These are phyloP conservation scores for Cladosporium phlei DNA, from an alignment of 2,329 filamentous ascomycete species.

Conservation along the genomic window DNA sequence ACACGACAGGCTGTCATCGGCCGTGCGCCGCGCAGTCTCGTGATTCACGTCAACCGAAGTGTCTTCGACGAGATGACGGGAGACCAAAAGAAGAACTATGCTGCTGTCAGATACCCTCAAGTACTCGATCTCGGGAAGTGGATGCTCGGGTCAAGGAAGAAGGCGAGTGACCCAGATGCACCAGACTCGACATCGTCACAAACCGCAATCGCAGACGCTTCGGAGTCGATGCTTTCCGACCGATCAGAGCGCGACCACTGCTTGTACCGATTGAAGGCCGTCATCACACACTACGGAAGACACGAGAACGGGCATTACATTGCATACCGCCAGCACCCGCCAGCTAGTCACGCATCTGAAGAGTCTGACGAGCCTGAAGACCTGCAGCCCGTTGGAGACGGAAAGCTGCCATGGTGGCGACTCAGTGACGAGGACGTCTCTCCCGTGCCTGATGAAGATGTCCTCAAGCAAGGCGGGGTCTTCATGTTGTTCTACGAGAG, in stretches of 20 bases:
- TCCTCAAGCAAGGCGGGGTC: conserved; percentile 72
- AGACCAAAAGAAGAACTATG: conserved; percentile 75
- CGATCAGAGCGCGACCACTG: conserved; percentile 36
- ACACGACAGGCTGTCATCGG: conserved; percentile 85
- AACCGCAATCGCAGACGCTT: conserved; percentile 50
- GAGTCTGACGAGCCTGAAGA: conserved; percentile 22
- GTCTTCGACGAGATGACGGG: conserved; percentile 83
- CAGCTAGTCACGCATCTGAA: background rate
- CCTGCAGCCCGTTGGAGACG: conserved; percentile 7
- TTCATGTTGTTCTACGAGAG: conserved; percentile 98
- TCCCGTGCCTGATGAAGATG: conserved; percentile 65
- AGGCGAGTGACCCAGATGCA: background rate
- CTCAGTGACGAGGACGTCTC: conserved; percentile 85
- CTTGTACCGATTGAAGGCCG: conserved; percentile 73
- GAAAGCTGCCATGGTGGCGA: conserved; percentile 70
- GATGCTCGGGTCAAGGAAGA: conserved; percentile 56
- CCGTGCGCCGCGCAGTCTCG: conserved; percentile 72
- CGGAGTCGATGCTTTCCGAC: conserved; percentile 67
- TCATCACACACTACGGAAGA: conserved; percentile 81
- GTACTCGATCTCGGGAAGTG: conserved; percentile 74
- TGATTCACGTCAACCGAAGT: conserved; percentile 85
- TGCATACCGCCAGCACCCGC: conserved; percentile 71
- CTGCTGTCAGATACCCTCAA: conserved; percentile 70
- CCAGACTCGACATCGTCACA: background rate
- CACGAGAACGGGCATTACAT: conserved; percentile 97